Percentiles rank a stretch among this genome's conserved stretches.
Evolutionary conservation across 345 rosid species (phyloP).

Genomic region (Erodium maritimum): DNA sequence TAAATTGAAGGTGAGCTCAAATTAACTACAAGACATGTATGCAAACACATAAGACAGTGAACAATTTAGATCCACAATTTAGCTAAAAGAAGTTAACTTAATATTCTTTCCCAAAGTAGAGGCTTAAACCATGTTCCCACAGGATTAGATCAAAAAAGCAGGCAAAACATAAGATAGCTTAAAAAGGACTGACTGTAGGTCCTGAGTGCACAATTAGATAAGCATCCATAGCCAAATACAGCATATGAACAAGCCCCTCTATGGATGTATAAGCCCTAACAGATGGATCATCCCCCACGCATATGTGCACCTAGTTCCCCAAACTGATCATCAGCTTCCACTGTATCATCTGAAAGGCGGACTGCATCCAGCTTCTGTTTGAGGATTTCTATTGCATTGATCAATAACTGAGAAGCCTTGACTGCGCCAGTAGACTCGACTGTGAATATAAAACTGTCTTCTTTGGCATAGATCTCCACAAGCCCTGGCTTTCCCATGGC

Average conservation of each 20-base stretch:
- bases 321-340: slow-evolving; percentile 95
- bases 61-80: too few relatives aligned
- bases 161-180: too few relatives aligned
- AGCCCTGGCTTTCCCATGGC: slow-evolving; percentile 92
- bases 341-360: slow-evolving; percentile 82
- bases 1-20: too few relatives aligned
- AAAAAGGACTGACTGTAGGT: too few relatives aligned
- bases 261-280: background rate
- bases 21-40: too few relatives aligned
- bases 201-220: background rate
- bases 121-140: too few relatives aligned
- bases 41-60: too few relatives aligned
- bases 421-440: slow-evolving; percentile 91
- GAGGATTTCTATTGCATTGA: slow-evolving; percentile 75
- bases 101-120: too few relatives aligned
- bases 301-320: slow-evolving; percentile 97
- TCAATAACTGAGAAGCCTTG: slow-evolving; percentile 77
- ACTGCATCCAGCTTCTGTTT: slow-evolving; percentile 90
- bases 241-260: background rate
- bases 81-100: too few relatives aligned
- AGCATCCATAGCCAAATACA: background rate
- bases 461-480: slow-evolving; percentile 69
- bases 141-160: too few relatives aligned
- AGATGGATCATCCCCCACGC: slow-evolving; percentile 64
- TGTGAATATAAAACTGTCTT: slow-evolving; percentile 79